Percentiles rank a stretch among this genome's conserved stretches.
phyloP scores from a whole-genome alignment of 352 stramenopile species.

The Phytopythium boreale region DNA sequence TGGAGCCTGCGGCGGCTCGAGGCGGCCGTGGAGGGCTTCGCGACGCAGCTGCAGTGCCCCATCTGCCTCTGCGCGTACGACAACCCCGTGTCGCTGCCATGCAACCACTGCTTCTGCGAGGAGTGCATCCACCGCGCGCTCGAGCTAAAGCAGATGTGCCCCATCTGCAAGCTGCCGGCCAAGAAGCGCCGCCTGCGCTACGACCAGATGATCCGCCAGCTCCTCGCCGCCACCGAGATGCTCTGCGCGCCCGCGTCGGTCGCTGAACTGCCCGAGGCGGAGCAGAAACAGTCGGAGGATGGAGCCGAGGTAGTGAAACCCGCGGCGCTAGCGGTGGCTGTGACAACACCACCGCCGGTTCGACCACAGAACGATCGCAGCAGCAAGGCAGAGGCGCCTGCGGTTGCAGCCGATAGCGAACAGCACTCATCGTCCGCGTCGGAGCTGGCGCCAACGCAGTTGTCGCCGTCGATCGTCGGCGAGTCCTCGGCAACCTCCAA shows the following conservation, averaged over 20 bases:
- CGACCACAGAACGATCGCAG: background rate
- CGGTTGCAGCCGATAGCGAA: background rate
- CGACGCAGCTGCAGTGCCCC: slow-evolving; percentile 72
- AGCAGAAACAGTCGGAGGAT: background rate
- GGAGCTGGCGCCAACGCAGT: background rate
- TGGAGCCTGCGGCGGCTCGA: slow-evolving; percentile 54
- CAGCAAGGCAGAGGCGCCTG: background rate
- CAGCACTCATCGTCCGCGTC: background rate
- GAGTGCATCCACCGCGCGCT: slow-evolving; percentile 84
- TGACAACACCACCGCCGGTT: background rate
- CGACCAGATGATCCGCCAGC: slow-evolving; percentile 73
- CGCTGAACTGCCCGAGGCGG: background rate
- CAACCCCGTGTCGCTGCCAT: slow-evolving; percentile 69
- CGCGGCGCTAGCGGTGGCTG: background rate
- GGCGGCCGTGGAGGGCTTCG: slow-evolving; percentile 60
- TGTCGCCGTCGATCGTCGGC: background rate
- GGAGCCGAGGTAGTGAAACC: background rate
- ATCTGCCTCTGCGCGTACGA: slow-evolving; percentile 82
- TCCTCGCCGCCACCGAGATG: slow-evolving; percentile 55
- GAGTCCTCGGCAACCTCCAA: background rate
- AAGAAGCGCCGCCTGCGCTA: slow-evolving; percentile 77
- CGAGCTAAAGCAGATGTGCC: slow-evolving; percentile 72
- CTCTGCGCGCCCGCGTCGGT: slow-evolving; percentile 28
- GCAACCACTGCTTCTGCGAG: slow-evolving; percentile 87
- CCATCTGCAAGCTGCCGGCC: slow-evolving; percentile 80